Conservation (phyloP, 2,329 filamentous ascomycete genomes). For the Cryphonectria parasitica region DNA sequence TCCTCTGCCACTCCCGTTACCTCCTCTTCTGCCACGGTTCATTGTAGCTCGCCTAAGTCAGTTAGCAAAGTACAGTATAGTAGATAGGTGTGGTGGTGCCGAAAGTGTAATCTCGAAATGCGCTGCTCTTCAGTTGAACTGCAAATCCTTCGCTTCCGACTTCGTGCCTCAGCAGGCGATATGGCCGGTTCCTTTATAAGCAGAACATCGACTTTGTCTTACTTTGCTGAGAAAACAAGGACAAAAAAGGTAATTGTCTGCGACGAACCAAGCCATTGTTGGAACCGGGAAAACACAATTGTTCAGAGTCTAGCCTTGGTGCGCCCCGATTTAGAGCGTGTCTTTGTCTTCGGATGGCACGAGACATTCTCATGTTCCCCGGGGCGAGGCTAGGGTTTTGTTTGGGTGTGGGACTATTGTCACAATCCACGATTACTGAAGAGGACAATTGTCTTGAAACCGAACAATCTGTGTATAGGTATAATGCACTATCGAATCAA, state of each 20-base stretch:
- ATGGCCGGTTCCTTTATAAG: not conserved
- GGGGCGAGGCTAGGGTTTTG: not conserved
- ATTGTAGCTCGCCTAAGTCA: not conserved
- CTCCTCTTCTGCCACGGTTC: not conserved
- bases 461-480: not conserved
- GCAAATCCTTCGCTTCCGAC: not conserved
- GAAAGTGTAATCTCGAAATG: not conserved
- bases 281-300: not conserved
- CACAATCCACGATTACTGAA: not conserved
- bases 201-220: not conserved
- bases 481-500: not conserved
- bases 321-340: not conserved
- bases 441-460: not conserved
- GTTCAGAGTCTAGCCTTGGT: not conserved
- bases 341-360: slow-evolving; percentile 1
- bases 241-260: not conserved
- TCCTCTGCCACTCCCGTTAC: not conserved
- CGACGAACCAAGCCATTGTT: not conserved
- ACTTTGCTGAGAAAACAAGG: not conserved
- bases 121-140: not conserved
- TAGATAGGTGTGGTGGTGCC: not conserved
- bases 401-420: not conserved
- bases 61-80: not conserved
- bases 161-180: not conserved
- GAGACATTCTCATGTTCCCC: not conserved